Percentiles rank a stretch among this genome's conserved stretches.
phyloP scores from a whole-genome alignment of 164 flowering plant genomes.

The Magnolia kwangsiensis region DNA sequence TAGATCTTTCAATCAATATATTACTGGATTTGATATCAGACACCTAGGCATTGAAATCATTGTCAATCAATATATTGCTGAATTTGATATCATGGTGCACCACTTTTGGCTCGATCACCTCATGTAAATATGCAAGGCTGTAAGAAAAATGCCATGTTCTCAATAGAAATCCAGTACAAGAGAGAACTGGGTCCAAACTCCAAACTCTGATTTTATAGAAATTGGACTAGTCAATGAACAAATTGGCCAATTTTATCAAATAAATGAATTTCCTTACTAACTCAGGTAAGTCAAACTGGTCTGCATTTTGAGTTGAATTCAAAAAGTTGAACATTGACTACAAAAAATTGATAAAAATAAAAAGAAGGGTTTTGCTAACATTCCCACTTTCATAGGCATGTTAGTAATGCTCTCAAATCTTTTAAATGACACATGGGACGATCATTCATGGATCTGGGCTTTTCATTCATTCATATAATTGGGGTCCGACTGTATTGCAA shows the following conservation, averaged over 20 bases:
- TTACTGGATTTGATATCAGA: no score
- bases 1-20: constrained; percentile 23
- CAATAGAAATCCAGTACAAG: neutral
- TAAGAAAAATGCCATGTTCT: constrained; percentile 8
- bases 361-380: no score
- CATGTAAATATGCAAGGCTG: constrained; percentile 90
- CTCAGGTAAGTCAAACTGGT: neutral
- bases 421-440: no score
- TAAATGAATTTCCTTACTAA: neutral
- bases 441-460: no score
- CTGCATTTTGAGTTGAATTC: neutral
- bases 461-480: no score
- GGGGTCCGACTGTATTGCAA: no score
- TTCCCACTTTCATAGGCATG: no score
- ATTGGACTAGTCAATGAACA: neutral
- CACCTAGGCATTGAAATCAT: constrained; percentile 75
- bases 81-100: constrained; percentile 90
- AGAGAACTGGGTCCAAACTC: neutral
- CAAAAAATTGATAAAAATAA: no score
- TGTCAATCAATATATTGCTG: constrained; percentile 83
- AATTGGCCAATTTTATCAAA: neutral
- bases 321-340: no score
- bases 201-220: neutral
- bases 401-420: no score
- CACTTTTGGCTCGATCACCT: constrained; percentile 88